phyloP scores from a whole-genome alignment of 2,329 filamentous ascomycete genomes.

The Tolypocladium inflatum region DNA sequence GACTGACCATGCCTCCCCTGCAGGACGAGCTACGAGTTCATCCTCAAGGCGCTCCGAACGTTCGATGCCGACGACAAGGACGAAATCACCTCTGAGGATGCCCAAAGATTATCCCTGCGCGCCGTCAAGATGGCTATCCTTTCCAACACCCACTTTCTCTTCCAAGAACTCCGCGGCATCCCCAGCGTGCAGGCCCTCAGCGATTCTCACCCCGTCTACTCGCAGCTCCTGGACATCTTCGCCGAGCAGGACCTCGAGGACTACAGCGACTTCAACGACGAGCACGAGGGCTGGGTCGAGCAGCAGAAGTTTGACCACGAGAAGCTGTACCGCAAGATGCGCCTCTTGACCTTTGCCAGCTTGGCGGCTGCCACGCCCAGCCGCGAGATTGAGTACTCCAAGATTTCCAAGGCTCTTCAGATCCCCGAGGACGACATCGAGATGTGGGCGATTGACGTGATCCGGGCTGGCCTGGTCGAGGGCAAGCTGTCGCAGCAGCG shows the following conservation, averaged over 20 bases:
- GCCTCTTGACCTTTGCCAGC: conserved; percentile 84
- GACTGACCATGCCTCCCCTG: neutral
- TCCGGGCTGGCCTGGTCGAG: conserved; percentile 90
- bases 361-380: conserved; percentile 75
- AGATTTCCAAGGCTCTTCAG: conserved; percentile 77
- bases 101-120: conserved; percentile 49
- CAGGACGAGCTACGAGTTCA: conserved; percentile 57
- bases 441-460: conserved; percentile 98
- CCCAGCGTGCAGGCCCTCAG: conserved; percentile 77
- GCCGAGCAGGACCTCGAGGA: conserved; percentile 89
- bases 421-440: conserved; percentile 79
- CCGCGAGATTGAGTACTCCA: conserved; percentile 79
- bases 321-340: conserved; percentile 87
- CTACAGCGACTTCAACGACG: conserved; percentile 90
- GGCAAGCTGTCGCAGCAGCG: conserved; percentile 92
- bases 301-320: conserved; percentile 62
- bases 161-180: conserved; percentile 74
- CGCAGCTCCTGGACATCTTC: conserved; percentile 91
- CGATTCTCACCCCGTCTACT: conserved; percentile 75
- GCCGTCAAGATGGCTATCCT: conserved; percentile 45
- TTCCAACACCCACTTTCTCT: conserved; percentile 52
- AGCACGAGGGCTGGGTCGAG: conserved; percentile 79
- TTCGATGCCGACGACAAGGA: conserved; percentile 47
- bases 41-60: conserved; percentile 51
- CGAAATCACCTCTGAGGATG: conserved; percentile 48